A percentile compares a stretch with the other conserved stretches of the same genome.
phyloP scores from a whole-genome alignment of 208 protist genomes.

The Wallacemonas sp. region DNA sequence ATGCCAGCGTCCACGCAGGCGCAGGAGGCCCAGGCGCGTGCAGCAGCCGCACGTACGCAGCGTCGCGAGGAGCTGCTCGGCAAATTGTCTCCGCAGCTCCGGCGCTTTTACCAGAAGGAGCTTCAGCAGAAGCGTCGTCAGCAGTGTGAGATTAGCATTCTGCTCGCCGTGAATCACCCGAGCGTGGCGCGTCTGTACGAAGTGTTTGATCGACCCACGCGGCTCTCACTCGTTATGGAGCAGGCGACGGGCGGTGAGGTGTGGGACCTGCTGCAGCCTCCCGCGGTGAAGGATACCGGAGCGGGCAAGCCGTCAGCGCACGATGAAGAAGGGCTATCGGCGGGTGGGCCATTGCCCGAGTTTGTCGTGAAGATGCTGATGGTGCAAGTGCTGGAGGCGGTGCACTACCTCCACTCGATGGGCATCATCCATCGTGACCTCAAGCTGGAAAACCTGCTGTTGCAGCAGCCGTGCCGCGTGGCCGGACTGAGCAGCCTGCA shows the following conservation, averaged over 20 bases:
- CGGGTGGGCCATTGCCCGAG: constrained; percentile 50
- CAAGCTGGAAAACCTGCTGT: constrained; percentile 98
- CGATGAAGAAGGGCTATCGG: constrained; percentile 12
- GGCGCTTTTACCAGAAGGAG: constrained; percentile 37
- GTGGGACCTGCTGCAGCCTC: constrained; percentile 46
- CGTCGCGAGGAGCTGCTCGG: constrained; percentile 21
- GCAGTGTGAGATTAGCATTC: constrained; percentile 76
- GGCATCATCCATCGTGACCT: constrained; percentile 99
- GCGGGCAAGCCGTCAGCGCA: constrained; percentile 1
- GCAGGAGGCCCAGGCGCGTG: neutral
- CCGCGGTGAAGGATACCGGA: constrained; percentile 6
- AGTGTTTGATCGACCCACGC: constrained; percentile 50
- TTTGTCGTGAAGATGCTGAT: constrained; percentile 64
- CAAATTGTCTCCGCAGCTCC: constrained; percentile 22
- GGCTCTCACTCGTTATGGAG: constrained; percentile 74
- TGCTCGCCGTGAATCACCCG: constrained; percentile 51
- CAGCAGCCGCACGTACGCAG: neutral
- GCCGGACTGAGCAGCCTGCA: constrained; percentile 34
- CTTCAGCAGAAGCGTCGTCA: constrained; percentile 40
- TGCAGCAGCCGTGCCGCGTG: constrained; percentile 62
- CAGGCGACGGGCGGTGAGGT: constrained; percentile 63
- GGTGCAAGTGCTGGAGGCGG: constrained; percentile 51
- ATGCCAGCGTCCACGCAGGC: neutral
- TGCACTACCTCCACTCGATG: constrained; percentile 89
- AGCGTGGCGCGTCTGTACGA: constrained; percentile 64